A percentile compares a stretch with the other conserved stretches of the same genome.
phyloP scores from a whole-genome alignment of 441 rosid genomes.

The Bocquillonia castaneifolia region DNA sequence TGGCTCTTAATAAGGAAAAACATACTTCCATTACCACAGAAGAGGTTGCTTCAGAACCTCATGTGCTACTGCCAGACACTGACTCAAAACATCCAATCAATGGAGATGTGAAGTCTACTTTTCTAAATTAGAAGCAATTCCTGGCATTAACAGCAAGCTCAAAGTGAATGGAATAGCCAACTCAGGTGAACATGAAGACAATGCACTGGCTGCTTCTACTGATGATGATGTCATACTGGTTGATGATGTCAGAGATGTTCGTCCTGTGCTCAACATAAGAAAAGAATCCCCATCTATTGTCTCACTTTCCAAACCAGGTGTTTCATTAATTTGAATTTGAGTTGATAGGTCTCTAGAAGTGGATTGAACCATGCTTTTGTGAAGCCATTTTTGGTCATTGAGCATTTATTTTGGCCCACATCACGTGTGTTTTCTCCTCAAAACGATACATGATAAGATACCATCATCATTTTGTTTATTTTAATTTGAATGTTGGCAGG shows the following conservation, averaged over 20 bases:
- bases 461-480: neutral
- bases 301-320: conserved; percentile 50
- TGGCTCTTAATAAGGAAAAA: conserved; percentile 13
- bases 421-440: neutral
- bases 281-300: conserved; percentile 32
- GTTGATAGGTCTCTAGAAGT: neutral
- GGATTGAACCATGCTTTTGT: neutral
- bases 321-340: neutral
- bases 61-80: conserved; percentile 24
- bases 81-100: conserved; percentile 20
- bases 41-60: conserved; percentile 30
- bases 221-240: conserved; percentile 29
- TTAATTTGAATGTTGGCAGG: conserved; percentile 33
- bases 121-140: conserved; percentile 23
- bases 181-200: conserved; percentile 12
- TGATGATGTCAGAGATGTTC: conserved; percentile 22
- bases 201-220: conserved; percentile 21
- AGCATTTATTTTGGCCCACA: neutral
- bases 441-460: neutral
- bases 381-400: neutral
- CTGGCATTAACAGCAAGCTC: conserved; percentile 18
- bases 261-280: conserved; percentile 48
- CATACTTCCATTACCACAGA: conserved; percentile 15
- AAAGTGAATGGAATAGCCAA: conserved; percentile 5
- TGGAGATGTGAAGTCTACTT: conserved; percentile 17